Evolutionary conservation across 306 rosid species (phyloP).

Genomic region (Sindora glabra): DNA sequence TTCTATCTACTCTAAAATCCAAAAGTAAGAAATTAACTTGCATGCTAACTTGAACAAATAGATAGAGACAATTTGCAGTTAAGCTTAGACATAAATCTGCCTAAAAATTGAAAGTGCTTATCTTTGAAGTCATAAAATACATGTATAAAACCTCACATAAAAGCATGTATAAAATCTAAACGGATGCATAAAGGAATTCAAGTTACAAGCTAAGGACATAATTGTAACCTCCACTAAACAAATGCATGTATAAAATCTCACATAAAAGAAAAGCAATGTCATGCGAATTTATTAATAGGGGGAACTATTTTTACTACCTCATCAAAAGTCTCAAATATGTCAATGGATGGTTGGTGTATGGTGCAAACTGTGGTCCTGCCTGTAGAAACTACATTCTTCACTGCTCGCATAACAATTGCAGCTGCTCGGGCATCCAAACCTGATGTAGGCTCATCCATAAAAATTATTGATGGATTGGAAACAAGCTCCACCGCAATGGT

Average conservation of each 20-base stretch:
- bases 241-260: too few species aligned
- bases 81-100: too few species aligned
- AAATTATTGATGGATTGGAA: slow-evolving; percentile 76
- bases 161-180: too few species aligned
- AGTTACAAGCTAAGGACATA: too few species aligned
- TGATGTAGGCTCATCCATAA: slow-evolving; percentile 86
- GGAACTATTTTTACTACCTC: slow-evolving; percentile 44
- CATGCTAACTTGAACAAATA: too few species aligned
- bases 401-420: slow-evolving; percentile 80
- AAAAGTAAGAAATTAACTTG: too few species aligned
- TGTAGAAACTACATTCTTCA: slow-evolving; percentile 62
- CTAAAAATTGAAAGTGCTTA: too few species aligned
- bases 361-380: slow-evolving; percentile 81
- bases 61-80: too few species aligned
- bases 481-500: slow-evolving; percentile 87
- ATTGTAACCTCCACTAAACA: neutral
- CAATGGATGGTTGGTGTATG: slow-evolving; percentile 78
- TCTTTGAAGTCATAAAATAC: too few species aligned
- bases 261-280: neutral
- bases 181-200: too few species aligned
- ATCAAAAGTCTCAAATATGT: slow-evolving; percentile 71
- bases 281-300: slow-evolving; percentile 1
- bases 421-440: slow-evolving; percentile 83
- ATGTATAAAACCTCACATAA: too few species aligned
- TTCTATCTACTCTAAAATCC: too few species aligned